Percentiles rank a stretch among this genome's conserved stretches.
Conservation (phyloP, 202 grass and related monocot species). For the Elaeis oleifera region DNA sequence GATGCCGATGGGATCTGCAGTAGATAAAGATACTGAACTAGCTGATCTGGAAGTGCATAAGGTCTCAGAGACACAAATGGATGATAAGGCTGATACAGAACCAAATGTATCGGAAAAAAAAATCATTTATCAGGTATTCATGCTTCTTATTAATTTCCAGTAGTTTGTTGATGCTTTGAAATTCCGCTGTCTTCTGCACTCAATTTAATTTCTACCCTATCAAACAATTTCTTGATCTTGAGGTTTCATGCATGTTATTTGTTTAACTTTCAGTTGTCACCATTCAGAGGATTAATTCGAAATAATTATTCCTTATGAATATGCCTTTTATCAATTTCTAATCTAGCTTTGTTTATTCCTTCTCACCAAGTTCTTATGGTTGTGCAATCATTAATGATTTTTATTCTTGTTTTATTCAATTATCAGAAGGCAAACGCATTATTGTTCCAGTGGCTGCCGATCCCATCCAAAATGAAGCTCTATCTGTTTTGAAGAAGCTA, state of each 20-base stretch:
- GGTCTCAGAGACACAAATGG: constrained; percentile 17
- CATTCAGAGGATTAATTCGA: too few relatives aligned
- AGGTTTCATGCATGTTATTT: too few relatives aligned
- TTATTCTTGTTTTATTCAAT: constrained; percentile 18
- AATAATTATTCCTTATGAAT: too few relatives aligned
- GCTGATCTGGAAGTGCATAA: constrained; percentile 26
- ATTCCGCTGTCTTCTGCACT: background rate
- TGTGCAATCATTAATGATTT: background rate
- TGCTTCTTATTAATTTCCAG: background rate
- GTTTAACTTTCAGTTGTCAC: too few relatives aligned
- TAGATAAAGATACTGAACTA: constrained; percentile 24
- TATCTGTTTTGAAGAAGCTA: constrained; percentile 79
- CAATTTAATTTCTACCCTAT: background rate
- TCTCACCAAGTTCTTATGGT: background rate
- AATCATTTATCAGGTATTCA: constrained; percentile 22
- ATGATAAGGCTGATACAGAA: constrained; percentile 27
- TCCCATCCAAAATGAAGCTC: constrained; percentile 58
- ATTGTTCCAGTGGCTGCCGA: constrained; percentile 44
- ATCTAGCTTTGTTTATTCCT: background rate
- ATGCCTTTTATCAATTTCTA: background rate
- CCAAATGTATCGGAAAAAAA: constrained; percentile 21
- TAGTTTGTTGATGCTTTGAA: too few relatives aligned
- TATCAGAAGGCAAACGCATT: constrained; percentile 23
- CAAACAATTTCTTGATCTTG: too few relatives aligned
- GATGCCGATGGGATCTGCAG: constrained; percentile 20